These are phyloP conservation scores for Acanthamoeba lenticulata DNA, from an alignment of 208 protist genomes.

Conservation along the genomic window DNA sequence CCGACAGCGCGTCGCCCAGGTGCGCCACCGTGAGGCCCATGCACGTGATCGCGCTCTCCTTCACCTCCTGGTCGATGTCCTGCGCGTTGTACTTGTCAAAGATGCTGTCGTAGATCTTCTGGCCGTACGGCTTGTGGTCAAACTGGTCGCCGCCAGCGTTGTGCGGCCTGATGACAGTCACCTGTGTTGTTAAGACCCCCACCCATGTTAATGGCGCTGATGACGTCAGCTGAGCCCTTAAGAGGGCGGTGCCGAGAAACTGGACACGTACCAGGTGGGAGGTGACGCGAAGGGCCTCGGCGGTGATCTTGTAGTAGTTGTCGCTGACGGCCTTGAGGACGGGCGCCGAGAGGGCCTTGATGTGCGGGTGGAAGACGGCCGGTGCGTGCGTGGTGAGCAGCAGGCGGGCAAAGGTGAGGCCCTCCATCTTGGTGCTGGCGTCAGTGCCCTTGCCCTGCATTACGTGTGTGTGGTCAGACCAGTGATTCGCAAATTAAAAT, in stretches of 20 bases:
- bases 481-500: too few species aligned
- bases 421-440: slow-evolving; percentile 84
- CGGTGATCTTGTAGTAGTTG: slow-evolving; percentile 86
- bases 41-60: slow-evolving; percentile 86
- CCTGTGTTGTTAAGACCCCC: too few species aligned
- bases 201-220: too few species aligned
- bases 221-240: too few species aligned
- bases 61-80: slow-evolving; percentile 91
- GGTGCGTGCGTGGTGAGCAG: slow-evolving; percentile 77
- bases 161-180: slow-evolving; percentile 65
- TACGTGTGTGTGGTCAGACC: too few species aligned
- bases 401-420: slow-evolving; percentile 78
- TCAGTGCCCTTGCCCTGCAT: slow-evolving; percentile 73
- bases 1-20: slow-evolving; percentile 78
- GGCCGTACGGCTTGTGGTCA: slow-evolving; percentile 61
- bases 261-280: slow-evolving; percentile 67
- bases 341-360: slow-evolving; percentile 63
- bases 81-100: slow-evolving; percentile 79
- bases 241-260: neutral
- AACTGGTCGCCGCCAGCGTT: neutral
- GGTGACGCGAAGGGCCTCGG: slow-evolving; percentile 83
- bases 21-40: slow-evolving; percentile 82
- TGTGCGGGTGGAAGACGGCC: slow-evolving; percentile 73
- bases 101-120: slow-evolving; percentile 73
- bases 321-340: slow-evolving; percentile 81